These are phyloP conservation scores for Aegilops sharonensis DNA, from an alignment of 176 grass and related monocot genomes.

Conservation along the genomic window DNA sequence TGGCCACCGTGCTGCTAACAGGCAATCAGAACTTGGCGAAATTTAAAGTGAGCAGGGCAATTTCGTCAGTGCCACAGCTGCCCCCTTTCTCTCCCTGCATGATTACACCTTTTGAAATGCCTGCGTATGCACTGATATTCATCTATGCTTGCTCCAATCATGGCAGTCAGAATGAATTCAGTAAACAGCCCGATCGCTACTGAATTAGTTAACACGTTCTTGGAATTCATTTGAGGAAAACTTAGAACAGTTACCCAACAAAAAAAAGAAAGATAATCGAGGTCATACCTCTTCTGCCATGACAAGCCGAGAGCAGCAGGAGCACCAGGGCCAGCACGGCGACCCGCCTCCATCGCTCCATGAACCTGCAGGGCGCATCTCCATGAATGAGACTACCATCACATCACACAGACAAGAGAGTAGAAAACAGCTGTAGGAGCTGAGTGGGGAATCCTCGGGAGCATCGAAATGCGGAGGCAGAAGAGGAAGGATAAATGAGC, in stretches of 20 bases:
- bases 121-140: not conserved
- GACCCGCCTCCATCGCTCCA: slow-evolving; percentile 30
- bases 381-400: not conserved
- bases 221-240: not conserved
- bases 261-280: not conserved
- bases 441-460: not conserved
- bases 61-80: too few species aligned
- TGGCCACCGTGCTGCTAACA: not conserved
- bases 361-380: slow-evolving; percentile 19
- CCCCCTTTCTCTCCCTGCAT: not conserved
- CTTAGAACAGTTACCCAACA: not conserved
- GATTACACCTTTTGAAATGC: not conserved
- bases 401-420: not conserved
- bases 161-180: not conserved
- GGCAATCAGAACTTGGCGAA: not conserved
- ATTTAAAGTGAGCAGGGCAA: too few species aligned
- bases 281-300: slow-evolving; percentile 16
- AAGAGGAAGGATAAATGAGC: not conserved
- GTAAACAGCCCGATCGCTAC: not conserved
- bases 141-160: not conserved
- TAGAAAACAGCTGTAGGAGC: not conserved
- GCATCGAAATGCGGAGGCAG: slow-evolving; percentile 7
- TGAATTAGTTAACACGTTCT: not conserved
- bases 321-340: slow-evolving; percentile 8
- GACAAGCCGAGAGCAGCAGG: slow-evolving; percentile 17